Evolutionary conservation across 441 rosid species (phyloP).

Genomic region (Populus hybrid): DNA sequence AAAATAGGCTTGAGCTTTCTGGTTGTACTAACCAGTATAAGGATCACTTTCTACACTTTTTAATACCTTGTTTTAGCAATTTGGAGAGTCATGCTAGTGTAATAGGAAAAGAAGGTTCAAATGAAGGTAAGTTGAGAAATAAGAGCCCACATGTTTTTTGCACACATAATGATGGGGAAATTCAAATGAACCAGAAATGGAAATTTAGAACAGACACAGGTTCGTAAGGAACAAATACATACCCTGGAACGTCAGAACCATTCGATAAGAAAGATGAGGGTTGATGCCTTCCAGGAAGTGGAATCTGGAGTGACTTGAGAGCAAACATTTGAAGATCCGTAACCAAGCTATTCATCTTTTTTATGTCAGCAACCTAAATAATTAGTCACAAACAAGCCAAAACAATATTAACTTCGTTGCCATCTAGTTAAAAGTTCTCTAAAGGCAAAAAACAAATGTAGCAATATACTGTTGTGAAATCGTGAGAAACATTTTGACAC

Average conservation of each 20-base stretch:
- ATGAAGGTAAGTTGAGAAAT: not conserved
- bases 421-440: not conserved
- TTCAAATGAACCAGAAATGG: not conserved
- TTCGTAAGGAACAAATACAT: not conserved
- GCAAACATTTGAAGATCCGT: slow-evolving; percentile 77
- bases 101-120: not conserved
- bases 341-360: slow-evolving; percentile 50
- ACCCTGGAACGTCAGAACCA: slow-evolving; percentile 37
- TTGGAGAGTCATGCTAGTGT: not conserved
- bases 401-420: not conserved
- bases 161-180: not conserved
- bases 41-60: not conserved
- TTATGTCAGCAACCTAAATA: slow-evolving; percentile 54
- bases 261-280: slow-evolving; percentile 40
- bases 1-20: not conserved
- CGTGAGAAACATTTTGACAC: not conserved
- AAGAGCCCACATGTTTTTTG: not conserved
- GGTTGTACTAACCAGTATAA: not conserved
- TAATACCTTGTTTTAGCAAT: not conserved
- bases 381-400: not conserved
- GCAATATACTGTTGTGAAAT: not conserved
- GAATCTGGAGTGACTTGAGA: slow-evolving; percentile 49
- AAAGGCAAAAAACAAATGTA: not conserved
- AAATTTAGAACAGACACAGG: not conserved
- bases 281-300: slow-evolving; percentile 61